Evolutionary conservation across 2,329 filamentous ascomycete species (phyloP).

Genomic region (Colletotrichum chrysophilum): DNA sequence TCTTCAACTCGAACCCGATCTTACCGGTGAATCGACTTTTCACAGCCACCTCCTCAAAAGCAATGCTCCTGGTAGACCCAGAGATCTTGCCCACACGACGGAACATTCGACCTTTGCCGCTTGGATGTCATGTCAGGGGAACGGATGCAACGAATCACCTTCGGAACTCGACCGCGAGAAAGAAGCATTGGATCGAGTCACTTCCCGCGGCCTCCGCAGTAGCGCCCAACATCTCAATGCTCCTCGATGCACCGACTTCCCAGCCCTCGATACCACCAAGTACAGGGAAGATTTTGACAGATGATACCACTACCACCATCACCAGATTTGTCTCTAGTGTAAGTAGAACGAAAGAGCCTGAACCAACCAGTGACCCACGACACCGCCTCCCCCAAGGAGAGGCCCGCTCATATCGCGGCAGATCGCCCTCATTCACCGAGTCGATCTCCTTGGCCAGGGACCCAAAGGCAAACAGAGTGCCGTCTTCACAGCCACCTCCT

Average conservation of each 20-base stretch:
- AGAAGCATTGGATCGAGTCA: not conserved
- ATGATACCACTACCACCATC: not conserved
- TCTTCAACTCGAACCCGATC: not conserved
- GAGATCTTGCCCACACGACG: not conserved
- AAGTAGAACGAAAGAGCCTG: not conserved
- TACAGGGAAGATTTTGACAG: not conserved
- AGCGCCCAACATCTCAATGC: not conserved
- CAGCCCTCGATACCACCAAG: not conserved
- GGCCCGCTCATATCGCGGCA: not conserved
- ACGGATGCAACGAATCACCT: not conserved
- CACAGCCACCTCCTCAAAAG: not conserved
- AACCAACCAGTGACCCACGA: not conserved
- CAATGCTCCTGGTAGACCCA: not conserved
- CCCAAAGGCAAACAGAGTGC: not conserved
- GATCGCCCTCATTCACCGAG: conserved; percentile 2
- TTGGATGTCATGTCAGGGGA: not conserved
- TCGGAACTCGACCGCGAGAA: not conserved
- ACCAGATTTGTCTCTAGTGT: not conserved
- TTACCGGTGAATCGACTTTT: not conserved
- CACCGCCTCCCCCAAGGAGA: not conserved
- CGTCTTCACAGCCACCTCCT: conserved; percentile 16
- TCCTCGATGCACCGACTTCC: not conserved
- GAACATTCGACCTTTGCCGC: not conserved
- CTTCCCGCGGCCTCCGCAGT: not conserved
- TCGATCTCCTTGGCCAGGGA: not conserved